Evolutionary conservation across 768 basidiomycete genomes (phyloP).

Genomic region (Lanmaoa pseudosensibilis): DNA sequence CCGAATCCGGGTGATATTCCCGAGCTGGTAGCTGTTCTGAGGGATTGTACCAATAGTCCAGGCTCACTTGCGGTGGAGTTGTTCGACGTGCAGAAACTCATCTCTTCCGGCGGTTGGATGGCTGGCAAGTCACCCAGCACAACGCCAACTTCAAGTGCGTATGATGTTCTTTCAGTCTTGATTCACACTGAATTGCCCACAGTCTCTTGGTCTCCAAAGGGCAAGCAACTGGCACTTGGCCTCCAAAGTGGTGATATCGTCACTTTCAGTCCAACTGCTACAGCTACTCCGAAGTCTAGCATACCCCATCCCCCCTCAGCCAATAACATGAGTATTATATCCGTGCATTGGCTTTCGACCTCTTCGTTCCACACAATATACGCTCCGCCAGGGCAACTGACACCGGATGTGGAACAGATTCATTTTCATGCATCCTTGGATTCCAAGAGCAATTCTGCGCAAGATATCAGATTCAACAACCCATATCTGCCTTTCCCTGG

Average conservation of each 20-base stretch:
- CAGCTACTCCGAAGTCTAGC: constrained; percentile 53
- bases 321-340: constrained; percentile 45
- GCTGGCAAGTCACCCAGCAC: constrained; percentile 47
- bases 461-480: constrained; percentile 39
- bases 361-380: constrained; percentile 70
- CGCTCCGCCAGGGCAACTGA: constrained; percentile 41
- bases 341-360: constrained; percentile 66
- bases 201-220: constrained; percentile 88
- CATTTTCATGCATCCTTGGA: constrained; percentile 46
- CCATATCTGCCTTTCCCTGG: constrained; percentile 48
- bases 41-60: constrained; percentile 35
- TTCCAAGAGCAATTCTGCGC: constrained; percentile 38
- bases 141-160: constrained; percentile 60
- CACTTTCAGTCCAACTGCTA: constrained; percentile 60
- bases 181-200: constrained; percentile 9
- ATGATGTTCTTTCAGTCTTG: not conserved
- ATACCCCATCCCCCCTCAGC: constrained; percentile 56
- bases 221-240: constrained; percentile 80
- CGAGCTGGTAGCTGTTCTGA: constrained; percentile 60
- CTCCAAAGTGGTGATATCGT: constrained; percentile 69
- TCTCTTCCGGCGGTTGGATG: constrained; percentile 53
- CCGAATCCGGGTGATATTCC: constrained; percentile 64
- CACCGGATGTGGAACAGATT: constrained; percentile 41
- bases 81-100: constrained; percentile 54
- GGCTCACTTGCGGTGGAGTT: constrained; percentile 53